Percentiles rank a stretch among this genome's conserved stretches.
Conservation (phyloP, 148 eudicot genomes). For the Vaccinium corymbosum region DNA sequence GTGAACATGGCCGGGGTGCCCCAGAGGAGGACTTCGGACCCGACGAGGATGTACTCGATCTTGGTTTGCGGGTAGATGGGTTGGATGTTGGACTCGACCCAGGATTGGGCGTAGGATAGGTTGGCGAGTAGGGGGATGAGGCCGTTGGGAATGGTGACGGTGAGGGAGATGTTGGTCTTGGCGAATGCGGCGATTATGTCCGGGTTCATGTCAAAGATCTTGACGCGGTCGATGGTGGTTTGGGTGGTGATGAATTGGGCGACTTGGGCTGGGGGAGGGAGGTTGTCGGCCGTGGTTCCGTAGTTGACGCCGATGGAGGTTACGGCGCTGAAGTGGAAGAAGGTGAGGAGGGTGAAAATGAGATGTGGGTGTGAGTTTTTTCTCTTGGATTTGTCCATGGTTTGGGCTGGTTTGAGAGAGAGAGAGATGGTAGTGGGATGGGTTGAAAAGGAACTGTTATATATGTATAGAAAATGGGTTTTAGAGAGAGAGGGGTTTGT, state of each 20-base stretch:
- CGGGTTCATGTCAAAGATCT: constrained; percentile 64
- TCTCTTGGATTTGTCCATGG: constrained; percentile 10
- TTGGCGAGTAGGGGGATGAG: constrained; percentile 52
- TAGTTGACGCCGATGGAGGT: constrained; percentile 49
- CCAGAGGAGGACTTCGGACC: constrained; percentile 75
- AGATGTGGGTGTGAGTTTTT: not conserved
- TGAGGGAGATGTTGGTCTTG: constrained; percentile 45
- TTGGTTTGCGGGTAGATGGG: constrained; percentile 59
- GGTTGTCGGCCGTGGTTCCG: constrained; percentile 47
- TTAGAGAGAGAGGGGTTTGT: no score
- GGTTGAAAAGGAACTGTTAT: not conserved
- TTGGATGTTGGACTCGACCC: constrained; percentile 43
- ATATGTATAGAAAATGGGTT: not conserved
- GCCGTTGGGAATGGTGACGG: constrained; percentile 67
- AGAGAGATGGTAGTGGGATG: constrained; percentile 9
- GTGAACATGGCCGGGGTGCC: constrained; percentile 43
- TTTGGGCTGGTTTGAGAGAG: not conserved
- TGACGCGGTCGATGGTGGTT: constrained; percentile 58
- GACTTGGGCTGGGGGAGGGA: constrained; percentile 50
- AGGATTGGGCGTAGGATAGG: constrained; percentile 34
- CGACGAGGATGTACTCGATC: constrained; percentile 48
- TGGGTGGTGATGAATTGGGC: constrained; percentile 52
- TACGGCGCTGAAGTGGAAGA: constrained; percentile 17
- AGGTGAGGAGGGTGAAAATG: not conserved
- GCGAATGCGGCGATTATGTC: constrained; percentile 64